A percentile compares a stretch with the other conserved stretches of the same genome.
phyloP scores from a whole-genome alignment of 768 basidiomycete genomes.

The Tulasnella sp. region DNA sequence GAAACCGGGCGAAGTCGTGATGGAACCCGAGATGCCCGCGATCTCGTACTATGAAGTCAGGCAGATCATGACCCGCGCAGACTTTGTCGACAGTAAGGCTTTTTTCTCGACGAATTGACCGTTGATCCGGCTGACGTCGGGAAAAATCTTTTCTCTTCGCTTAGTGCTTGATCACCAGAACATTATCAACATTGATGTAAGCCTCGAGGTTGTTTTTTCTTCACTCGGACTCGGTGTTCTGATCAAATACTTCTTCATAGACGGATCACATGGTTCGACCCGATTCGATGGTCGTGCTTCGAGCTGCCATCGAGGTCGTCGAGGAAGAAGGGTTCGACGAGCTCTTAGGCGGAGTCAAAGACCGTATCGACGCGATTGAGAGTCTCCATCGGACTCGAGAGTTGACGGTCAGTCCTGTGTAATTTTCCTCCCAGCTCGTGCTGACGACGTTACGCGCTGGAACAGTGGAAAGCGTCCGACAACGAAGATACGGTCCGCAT shows the following conservation, averaged over 20 bases:
- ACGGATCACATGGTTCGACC: constrained; percentile 65
- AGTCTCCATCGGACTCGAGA: constrained; percentile 69
- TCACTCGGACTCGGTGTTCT: background rate
- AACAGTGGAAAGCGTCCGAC: background rate
- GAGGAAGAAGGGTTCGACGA: constrained; percentile 70
- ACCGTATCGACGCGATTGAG: constrained; percentile 78
- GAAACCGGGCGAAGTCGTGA: background rate
- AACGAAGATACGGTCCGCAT: background rate
- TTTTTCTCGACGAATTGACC: background rate
- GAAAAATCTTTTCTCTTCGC: background rate
- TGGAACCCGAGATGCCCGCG: constrained; percentile 32
- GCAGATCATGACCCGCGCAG: constrained; percentile 73
- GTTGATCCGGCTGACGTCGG: background rate
- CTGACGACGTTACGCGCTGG: background rate
- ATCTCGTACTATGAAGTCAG: constrained; percentile 62
- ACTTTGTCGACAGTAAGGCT: constrained; percentile 64
- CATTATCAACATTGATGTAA: constrained; percentile 68
- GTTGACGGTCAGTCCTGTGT: constrained; percentile 41
- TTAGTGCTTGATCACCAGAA: constrained; percentile 55
- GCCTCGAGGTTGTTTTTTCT: constrained; percentile 17
- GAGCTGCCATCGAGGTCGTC: constrained; percentile 58
- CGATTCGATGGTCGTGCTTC: constrained; percentile 66
- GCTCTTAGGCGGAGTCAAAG: constrained; percentile 56
- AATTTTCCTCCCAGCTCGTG: background rate
- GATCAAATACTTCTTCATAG: constrained; percentile 26